phyloP scores from a whole-genome alignment of 306 rosid genomes.

The Castanea sativa region DNA sequence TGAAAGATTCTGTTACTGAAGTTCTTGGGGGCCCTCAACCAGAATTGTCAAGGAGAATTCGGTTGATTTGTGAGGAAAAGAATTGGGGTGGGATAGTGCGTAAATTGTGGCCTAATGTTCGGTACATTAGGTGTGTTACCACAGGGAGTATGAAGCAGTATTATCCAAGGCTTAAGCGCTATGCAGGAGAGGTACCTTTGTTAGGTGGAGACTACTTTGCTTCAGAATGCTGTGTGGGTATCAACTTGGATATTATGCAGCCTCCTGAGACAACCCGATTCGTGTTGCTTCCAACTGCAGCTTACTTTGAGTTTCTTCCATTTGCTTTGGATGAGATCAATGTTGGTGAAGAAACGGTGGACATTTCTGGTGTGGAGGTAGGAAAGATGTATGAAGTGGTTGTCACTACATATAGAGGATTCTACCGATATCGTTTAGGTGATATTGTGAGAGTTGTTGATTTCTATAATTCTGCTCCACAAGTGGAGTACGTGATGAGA shows the following conservation, averaged over 20 bases:
- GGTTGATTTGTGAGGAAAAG: conserved; percentile 35
- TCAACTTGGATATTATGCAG: conserved; percentile 52
- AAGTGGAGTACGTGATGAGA: conserved; percentile 58
- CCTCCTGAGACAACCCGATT: conserved; percentile 54
- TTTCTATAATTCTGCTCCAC: conserved; percentile 51
- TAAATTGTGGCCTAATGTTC: conserved; percentile 53
- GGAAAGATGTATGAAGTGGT: conserved; percentile 77
- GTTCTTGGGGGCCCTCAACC: conserved; percentile 55
- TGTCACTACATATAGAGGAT: conserved; percentile 60
- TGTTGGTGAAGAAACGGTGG: conserved; percentile 41
- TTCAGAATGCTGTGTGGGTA: conserved; percentile 60
- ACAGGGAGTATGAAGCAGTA: conserved; percentile 69
- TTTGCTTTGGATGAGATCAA: conserved; percentile 37
- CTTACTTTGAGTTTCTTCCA: conserved; percentile 79
- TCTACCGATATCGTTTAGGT: conserved; percentile 57
- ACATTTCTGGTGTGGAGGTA: conserved; percentile 40
- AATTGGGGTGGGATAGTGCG: conserved; percentile 51
- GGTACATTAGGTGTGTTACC: conserved; percentile 53
- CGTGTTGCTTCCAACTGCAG: conserved; percentile 56
- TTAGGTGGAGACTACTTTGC: conserved; percentile 61
- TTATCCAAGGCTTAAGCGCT: conserved; percentile 47
- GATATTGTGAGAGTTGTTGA: conserved; percentile 65
- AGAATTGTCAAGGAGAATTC: conserved; percentile 46
- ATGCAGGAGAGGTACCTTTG: conserved; percentile 56
- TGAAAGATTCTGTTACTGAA: conserved; percentile 43